These are phyloP conservation scores for Ophiognomonia clavigignenti-juglandacearum DNA, from an alignment of 2,329 filamentous ascomycete species.

Conservation along the genomic window DNA sequence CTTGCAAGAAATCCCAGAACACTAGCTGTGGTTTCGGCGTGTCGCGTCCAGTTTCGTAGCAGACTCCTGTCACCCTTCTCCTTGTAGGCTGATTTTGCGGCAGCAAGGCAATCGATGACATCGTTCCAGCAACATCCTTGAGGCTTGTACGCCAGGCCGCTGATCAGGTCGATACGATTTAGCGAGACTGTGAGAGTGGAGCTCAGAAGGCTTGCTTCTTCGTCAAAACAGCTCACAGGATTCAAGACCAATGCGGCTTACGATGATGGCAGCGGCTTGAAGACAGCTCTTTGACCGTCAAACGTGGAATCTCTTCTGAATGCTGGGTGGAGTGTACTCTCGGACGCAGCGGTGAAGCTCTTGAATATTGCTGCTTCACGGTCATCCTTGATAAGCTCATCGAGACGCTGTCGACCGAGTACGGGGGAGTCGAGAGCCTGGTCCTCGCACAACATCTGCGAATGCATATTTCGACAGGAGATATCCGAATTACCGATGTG, in stretches of 20 bases:
- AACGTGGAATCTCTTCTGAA: neutral
- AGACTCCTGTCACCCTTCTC: neutral
- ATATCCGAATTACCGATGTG: too few species aligned
- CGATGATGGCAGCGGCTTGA: neutral
- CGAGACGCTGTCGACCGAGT: too few species aligned
- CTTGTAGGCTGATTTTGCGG: neutral
- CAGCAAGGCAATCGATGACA: neutral
- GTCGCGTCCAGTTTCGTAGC: neutral
- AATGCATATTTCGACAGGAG: too few species aligned
- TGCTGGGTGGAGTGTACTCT: neutral
- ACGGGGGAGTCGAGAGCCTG: too few species aligned
- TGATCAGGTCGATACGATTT: neutral
- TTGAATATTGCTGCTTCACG: too few species aligned
- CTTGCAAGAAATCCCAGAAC: neutral
- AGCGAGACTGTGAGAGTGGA: neutral
- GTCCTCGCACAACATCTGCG: too few species aligned
- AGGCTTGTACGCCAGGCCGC: neutral
- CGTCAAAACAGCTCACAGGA: neutral
- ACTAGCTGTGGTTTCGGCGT: neutral
- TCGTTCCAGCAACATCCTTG: conserved; percentile 2
- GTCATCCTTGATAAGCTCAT: too few species aligned
- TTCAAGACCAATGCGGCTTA: neutral
- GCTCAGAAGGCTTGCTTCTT: neutral
- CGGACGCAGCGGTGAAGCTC: neutral
- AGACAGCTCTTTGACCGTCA: neutral